A percentile compares a stretch with the other conserved stretches of the same genome.
These are phyloP conservation scores for Ochetophila trinervis DNA, from an alignment of 306 rosid genomes.

Conservation along the genomic window DNA sequence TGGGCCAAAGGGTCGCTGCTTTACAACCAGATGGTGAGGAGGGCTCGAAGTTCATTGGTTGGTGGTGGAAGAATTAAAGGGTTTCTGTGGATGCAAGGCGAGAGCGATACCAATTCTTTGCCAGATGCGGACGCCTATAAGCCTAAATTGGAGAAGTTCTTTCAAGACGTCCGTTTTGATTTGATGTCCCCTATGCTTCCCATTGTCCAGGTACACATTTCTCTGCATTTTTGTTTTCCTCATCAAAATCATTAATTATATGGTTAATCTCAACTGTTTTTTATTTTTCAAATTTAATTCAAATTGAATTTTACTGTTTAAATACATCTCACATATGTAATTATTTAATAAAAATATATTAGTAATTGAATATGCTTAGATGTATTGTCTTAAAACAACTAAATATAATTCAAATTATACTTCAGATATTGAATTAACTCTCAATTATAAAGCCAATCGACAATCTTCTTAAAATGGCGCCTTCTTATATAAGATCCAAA, in stretches of 20 bases:
- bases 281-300: too few relatives aligned
- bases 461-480: neutral
- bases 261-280: too few relatives aligned
- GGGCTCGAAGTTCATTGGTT: conserved; percentile 44
- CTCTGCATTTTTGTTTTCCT: neutral
- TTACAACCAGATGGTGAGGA: conserved; percentile 52
- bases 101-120: conserved; percentile 44
- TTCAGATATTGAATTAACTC: too few relatives aligned
- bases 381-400: too few relatives aligned
- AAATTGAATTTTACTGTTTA: too few relatives aligned
- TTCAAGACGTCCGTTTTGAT: conserved; percentile 54
- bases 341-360: too few relatives aligned
- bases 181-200: conserved; percentile 69
- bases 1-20: conserved; percentile 40
- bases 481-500: too few relatives aligned
- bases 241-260: neutral
- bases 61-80: conserved; percentile 43
- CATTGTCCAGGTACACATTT: conserved; percentile 54
- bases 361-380: too few relatives aligned
- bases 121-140: conserved; percentile 47
- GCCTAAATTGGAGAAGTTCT: conserved; percentile 41
- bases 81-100: conserved; percentile 84
- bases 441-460: too few relatives aligned
- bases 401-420: too few relatives aligned
- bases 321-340: too few relatives aligned